Percentiles rank a stretch among this genome's conserved stretches.
phyloP scores from a whole-genome alignment of 768 basidiomycete genomes.

The Suillus ampliporus region DNA sequence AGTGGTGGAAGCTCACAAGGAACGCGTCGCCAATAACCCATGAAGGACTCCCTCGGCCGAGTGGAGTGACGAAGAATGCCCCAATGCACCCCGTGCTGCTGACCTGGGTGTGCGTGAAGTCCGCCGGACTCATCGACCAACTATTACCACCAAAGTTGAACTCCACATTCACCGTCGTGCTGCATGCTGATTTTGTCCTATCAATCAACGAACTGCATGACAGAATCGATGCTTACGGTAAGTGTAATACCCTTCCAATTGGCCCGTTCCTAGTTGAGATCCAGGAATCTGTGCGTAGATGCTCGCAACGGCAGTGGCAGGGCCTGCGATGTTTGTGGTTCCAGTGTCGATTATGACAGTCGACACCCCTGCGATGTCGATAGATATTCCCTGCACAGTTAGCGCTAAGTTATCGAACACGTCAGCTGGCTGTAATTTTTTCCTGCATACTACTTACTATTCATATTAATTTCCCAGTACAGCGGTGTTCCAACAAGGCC shows the following conservation, averaged over 20 bases:
- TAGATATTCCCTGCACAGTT: conserved; percentile 38
- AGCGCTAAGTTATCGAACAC: conserved; percentile 30
- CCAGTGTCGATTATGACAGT: conserved; percentile 62
- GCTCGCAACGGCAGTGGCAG: conserved; percentile 40
- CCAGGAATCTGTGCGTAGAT: conserved; percentile 55
- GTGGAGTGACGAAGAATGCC: conserved; percentile 76
- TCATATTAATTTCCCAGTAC: conserved; percentile 53
- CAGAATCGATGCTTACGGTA: conserved; percentile 39
- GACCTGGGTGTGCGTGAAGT: conserved; percentile 61
- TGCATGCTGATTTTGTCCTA: conserved; percentile 49
- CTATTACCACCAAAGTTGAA: conserved; percentile 50
- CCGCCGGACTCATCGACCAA: conserved; percentile 53
- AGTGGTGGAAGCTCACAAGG: conserved; percentile 42
- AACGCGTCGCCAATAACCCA: conserved; percentile 96
- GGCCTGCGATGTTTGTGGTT: conserved; percentile 63
- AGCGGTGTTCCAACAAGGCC: conserved; percentile 45
- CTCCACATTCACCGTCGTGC: conserved; percentile 39
- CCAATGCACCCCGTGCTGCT: conserved; percentile 69
- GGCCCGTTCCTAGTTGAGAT: conserved; percentile 44
- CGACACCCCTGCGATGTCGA: conserved; percentile 42
- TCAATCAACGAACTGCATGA: conserved; percentile 1
- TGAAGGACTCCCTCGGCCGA: conserved; percentile 55
- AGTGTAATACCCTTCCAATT: conserved; percentile 52
- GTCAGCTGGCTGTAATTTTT: background rate
- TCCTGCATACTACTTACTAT: conserved; percentile 20